phyloP scores from a whole-genome alignment of 2,329 filamentous ascomycete genomes.

The Neofusicoccum sp. region DNA sequence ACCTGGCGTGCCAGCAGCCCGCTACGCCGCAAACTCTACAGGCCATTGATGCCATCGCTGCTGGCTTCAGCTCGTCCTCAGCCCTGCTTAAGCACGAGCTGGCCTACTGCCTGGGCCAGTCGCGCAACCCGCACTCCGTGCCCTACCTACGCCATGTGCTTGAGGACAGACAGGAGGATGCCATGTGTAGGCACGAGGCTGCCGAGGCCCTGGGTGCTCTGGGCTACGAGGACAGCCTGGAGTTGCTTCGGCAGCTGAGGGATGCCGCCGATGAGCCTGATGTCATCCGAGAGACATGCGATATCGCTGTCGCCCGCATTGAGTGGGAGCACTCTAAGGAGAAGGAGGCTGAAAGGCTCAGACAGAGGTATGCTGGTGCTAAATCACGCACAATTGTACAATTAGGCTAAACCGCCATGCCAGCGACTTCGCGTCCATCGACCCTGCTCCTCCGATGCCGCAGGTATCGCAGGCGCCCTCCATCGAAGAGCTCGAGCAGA shows the following conservation, averaged over 20 bases:
- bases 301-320: slow-evolving; percentile 92
- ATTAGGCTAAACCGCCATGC: not conserved
- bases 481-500: slow-evolving; percentile 71
- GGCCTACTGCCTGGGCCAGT: slow-evolving; percentile 94
- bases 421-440: slow-evolving; percentile 93
- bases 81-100: slow-evolving; percentile 94
- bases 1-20: slow-evolving; percentile 70
- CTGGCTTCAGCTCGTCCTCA: slow-evolving; percentile 79
- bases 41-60: slow-evolving; percentile 78
- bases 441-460: slow-evolving; percentile 86
- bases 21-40: slow-evolving; percentile 58
- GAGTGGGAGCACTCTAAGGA: slow-evolving; percentile 73
- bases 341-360: slow-evolving; percentile 71
- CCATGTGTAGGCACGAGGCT: slow-evolving; percentile 95
- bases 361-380: slow-evolving; percentile 63
- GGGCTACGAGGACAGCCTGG: slow-evolving; percentile 70
- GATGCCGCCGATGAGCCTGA: slow-evolving; percentile 74
- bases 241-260: slow-evolving; percentile 68
- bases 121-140: slow-evolving; percentile 71
- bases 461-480: slow-evolving; percentile 60
- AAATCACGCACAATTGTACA: not conserved
- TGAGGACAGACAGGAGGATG: slow-evolving; percentile 75
- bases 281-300: slow-evolving; percentile 90
- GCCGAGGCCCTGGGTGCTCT: slow-evolving; percentile 91
- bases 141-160: slow-evolving; percentile 71